Conservation (phyloP, 805 yeast species). For the Lipomyces oligophaga region DNA sequence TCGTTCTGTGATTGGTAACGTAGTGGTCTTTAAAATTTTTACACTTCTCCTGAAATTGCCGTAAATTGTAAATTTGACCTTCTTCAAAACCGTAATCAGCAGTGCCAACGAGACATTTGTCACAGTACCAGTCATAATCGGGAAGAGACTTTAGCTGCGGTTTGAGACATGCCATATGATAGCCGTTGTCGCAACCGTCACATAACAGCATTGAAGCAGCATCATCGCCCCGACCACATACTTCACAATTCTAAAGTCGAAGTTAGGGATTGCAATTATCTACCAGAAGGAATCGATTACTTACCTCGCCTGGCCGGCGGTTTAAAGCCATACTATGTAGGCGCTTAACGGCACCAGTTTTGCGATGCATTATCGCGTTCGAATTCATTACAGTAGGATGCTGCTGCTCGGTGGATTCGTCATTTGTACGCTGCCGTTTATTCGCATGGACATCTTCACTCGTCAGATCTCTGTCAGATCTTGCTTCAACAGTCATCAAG, state of each 20-base stretch:
- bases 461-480: background rate
- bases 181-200: slow-evolving; percentile 68
- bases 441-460: background rate
- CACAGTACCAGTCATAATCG: slow-evolving; percentile 71
- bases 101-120: slow-evolving; percentile 76
- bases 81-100: slow-evolving; percentile 88
- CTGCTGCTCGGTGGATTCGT: slow-evolving; percentile 2
- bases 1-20: slow-evolving; percentile 11
- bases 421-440: background rate
- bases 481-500: too few species aligned
- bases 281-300: background rate
- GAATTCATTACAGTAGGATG: slow-evolving; percentile 18
- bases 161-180: slow-evolving; percentile 63
- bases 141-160: slow-evolving; percentile 56
- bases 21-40: slow-evolving; percentile 46
- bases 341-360: slow-evolving; percentile 18
- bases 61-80: slow-evolving; percentile 51
- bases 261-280: background rate
- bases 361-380: slow-evolving; percentile 18
- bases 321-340: background rate
- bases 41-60: slow-evolving; percentile 58
- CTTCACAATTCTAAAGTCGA: slow-evolving; percentile 30
- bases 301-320: slow-evolving; percentile 20
- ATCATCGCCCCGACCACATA: slow-evolving; percentile 31
- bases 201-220: slow-evolving; percentile 42